A percentile compares a stretch with the other conserved stretches of the same genome.
Conservation (phyloP, 1,284 basidiomycete genomes). For the Wolfiporia cocos region DNA sequence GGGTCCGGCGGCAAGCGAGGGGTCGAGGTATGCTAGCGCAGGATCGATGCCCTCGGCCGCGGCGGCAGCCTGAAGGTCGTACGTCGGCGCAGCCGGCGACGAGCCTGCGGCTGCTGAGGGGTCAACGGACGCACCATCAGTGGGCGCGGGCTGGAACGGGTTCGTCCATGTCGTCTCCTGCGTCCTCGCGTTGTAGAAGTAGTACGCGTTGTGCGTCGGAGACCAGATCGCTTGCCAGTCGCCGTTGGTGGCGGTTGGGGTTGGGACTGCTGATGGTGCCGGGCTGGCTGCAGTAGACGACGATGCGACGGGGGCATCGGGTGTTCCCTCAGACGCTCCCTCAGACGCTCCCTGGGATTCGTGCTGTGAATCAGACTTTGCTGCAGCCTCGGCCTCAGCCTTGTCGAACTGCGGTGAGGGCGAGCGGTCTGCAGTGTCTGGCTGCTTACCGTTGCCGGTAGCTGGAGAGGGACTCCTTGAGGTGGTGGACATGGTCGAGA, state of each 20-base stretch:
- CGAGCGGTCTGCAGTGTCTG: background rate
- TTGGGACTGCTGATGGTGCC: slow-evolving; percentile 6
- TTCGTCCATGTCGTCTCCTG: slow-evolving; percentile 88
- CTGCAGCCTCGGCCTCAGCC: slow-evolving; percentile 7
- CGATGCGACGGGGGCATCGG: background rate
- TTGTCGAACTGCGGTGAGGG: slow-evolving; percentile 1
- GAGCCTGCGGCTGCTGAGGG: slow-evolving; percentile 17
- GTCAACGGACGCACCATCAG: slow-evolving; percentile 16
- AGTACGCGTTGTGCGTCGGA: slow-evolving; percentile 77
- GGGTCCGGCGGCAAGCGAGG: slow-evolving; percentile 48
- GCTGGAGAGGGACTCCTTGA: too few species aligned
- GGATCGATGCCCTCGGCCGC: slow-evolving; percentile 80
- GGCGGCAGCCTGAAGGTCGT: slow-evolving; percentile 57
- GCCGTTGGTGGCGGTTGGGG: slow-evolving; percentile 24
- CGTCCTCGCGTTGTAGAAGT: slow-evolving; percentile 80
- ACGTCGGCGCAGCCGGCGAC: slow-evolving; percentile 25
- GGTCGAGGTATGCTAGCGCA: slow-evolving; percentile 76
- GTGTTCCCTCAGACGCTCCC: too few species aligned
- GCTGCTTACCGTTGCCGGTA: slow-evolving; percentile 7
- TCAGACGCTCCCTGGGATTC: too few species aligned
- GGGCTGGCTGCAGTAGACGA: slow-evolving; percentile 5
- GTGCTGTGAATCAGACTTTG: too few species aligned
- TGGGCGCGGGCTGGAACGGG: slow-evolving; percentile 48
- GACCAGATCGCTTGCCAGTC: slow-evolving; percentile 87
- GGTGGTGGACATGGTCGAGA: too few species aligned